phyloP scores from a whole-genome alignment of 106 monocot genomes.

The Narthecium ossifragum region DNA sequence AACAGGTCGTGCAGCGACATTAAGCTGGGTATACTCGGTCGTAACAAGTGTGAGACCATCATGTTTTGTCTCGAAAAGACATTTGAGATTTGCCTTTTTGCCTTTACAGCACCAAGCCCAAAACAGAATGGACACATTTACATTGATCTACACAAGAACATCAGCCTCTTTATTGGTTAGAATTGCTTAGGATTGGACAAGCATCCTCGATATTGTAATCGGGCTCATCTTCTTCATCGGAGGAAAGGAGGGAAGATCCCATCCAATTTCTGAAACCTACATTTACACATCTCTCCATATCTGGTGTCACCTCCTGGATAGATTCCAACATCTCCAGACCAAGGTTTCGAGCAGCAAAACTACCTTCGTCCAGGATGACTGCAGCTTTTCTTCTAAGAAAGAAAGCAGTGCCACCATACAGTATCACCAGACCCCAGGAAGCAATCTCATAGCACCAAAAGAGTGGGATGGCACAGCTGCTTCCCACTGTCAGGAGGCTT shows the following conservation, averaged over 20 bases:
- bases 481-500: slow-evolving; percentile 80
- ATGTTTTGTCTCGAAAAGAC: no score
- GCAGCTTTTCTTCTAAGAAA: slow-evolving; percentile 73
- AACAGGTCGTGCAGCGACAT: no score
- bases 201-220: slow-evolving; percentile 44
- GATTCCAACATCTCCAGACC: slow-evolving; percentile 87
- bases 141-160: no score
- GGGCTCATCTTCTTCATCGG: slow-evolving; percentile 69
- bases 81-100: no score
- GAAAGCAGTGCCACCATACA: slow-evolving; percentile 78
- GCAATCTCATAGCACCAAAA: slow-evolving; percentile 93
- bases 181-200: no score
- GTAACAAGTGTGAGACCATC: no score
- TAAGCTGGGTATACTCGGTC: no score
- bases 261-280: slow-evolving; percentile 93
- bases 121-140: no score
- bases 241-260: slow-evolving; percentile 90
- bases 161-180: no score
- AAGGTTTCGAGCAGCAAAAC: slow-evolving; percentile 28
- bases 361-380: slow-evolving; percentile 40
- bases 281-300: slow-evolving; percentile 65
- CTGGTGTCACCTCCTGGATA: slow-evolving; percentile 38
- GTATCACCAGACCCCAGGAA: slow-evolving; percentile 65
- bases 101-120: no score
- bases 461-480: slow-evolving; percentile 72